Conservation (phyloP, 2,329 filamentous ascomycete species). For the Fusarium miscanthi region DNA sequence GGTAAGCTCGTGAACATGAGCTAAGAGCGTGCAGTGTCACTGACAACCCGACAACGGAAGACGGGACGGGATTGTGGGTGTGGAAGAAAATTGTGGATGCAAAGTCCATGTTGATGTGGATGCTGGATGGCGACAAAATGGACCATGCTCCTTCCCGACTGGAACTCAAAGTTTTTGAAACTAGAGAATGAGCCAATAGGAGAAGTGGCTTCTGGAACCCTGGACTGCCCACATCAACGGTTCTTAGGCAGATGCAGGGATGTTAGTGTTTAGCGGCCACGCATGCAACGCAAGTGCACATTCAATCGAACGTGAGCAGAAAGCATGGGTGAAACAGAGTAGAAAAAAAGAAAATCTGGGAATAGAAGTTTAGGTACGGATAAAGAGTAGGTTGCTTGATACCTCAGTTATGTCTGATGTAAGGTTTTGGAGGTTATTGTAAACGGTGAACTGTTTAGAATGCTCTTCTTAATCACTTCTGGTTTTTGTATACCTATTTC, state of each 20-base stretch:
- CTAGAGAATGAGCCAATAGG: conserved; percentile 26
- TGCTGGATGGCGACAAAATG: conserved; percentile 28
- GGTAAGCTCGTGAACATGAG: conserved; percentile 1
- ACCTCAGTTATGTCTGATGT: neutral
- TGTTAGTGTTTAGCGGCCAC: conserved; percentile 30
- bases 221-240: conserved; percentile 29
- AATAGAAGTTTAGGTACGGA: neutral
- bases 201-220: conserved; percentile 18
- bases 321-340: neutral
- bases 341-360: neutral
- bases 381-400: neutral
- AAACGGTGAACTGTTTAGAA: neutral
- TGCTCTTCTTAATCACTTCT: neutral
- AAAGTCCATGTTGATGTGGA: conserved; percentile 25
- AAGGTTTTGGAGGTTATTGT: neutral
- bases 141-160: conserved; percentile 39
- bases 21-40: neutral
- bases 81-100: conserved; percentile 5
- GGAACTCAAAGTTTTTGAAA: conserved; percentile 40
- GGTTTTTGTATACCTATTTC: neutral
- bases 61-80: neutral
- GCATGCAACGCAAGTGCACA: conserved; percentile 21
- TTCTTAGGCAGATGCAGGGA: conserved; percentile 31
- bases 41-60: neutral
- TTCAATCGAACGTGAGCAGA: conserved; percentile 25